phyloP scores from a whole-genome alignment of 208 protist species.

The Trypanosoma melophagium region DNA sequence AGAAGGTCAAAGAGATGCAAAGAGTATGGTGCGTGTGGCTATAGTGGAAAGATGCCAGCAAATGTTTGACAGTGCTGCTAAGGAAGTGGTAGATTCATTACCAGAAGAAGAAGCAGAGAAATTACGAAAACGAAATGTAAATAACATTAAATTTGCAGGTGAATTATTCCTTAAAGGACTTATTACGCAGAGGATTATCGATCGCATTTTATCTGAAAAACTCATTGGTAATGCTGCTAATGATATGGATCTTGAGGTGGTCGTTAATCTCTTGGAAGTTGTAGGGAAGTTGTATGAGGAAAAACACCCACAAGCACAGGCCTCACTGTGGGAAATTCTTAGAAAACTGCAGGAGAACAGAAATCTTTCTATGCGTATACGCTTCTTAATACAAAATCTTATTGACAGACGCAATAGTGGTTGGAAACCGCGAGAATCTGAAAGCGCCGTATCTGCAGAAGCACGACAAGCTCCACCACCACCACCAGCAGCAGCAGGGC shows the following conservation, averaged over 20 bases:
- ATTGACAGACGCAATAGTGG: conserved; percentile 66
- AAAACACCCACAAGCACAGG: conserved; percentile 19
- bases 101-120: conserved; percentile 59
- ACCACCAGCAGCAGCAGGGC: neutral
- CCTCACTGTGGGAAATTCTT: conserved; percentile 53
- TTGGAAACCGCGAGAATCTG: conserved; percentile 61
- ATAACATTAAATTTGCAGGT: conserved; percentile 91
- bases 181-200: conserved; percentile 67
- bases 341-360: conserved; percentile 44
- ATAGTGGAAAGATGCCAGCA: conserved; percentile 33
- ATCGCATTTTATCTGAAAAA: conserved; percentile 40
- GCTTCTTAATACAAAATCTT: conserved; percentile 85
- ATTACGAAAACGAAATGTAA: conserved; percentile 81
- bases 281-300: conserved; percentile 82
- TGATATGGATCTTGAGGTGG: conserved; percentile 81
- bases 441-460: conserved; percentile 31
- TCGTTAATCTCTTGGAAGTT: conserved; percentile 79
- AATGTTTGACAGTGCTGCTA: conserved; percentile 20
- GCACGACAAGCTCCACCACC: conserved; percentile 25
- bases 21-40: conserved; percentile 24
- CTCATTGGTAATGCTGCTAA: conserved; percentile 28
- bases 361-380: conserved; percentile 71
- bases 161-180: conserved; percentile 81
- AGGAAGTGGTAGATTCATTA: neutral
- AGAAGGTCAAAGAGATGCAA: neutral